Conservation (phyloP, 2,329 filamentous ascomycete species). For the Cytospora paraplurivora region DNA sequence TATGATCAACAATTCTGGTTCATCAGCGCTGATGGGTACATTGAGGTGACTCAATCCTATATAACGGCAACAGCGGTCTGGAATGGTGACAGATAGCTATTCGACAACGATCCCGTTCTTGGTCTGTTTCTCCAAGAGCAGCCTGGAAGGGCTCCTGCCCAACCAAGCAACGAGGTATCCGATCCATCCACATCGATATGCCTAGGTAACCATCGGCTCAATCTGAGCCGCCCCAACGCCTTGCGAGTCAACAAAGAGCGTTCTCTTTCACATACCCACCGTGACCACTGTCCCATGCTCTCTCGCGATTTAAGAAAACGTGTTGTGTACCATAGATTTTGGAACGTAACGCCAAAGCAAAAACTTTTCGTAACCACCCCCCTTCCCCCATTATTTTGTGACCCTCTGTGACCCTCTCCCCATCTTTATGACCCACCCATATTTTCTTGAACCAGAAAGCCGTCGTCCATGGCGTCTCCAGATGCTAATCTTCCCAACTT, state of each 20-base stretch:
- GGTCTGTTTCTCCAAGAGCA: too few relatives aligned
- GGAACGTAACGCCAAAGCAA: not conserved
- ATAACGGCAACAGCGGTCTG: too few relatives aligned
- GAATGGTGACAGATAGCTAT: too few relatives aligned
- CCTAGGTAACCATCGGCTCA: not conserved
- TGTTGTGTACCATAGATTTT: not conserved
- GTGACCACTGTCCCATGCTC: not conserved
- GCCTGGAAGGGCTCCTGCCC: not conserved
- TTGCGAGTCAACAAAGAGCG: not conserved
- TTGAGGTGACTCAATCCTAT: too few relatives aligned
- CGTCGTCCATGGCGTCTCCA: too few relatives aligned
- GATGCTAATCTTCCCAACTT: too few relatives aligned
- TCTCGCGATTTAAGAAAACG: not conserved
- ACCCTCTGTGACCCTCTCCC: not conserved
- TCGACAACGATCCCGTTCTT: too few relatives aligned
- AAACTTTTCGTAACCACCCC: not conserved
- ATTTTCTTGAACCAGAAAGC: not conserved
- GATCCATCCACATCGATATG: too few relatives aligned
- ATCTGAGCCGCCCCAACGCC: not conserved
- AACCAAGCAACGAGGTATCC: not conserved
- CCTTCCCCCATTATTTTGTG: not conserved
- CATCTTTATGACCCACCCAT: not conserved
- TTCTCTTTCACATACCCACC: not conserved
- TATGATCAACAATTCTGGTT: too few relatives aligned
- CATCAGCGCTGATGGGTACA: too few relatives aligned